Evolutionary conservation across 2,329 filamentous ascomycete species (phyloP).

Genomic region (Diaporthe australafricana): DNA sequence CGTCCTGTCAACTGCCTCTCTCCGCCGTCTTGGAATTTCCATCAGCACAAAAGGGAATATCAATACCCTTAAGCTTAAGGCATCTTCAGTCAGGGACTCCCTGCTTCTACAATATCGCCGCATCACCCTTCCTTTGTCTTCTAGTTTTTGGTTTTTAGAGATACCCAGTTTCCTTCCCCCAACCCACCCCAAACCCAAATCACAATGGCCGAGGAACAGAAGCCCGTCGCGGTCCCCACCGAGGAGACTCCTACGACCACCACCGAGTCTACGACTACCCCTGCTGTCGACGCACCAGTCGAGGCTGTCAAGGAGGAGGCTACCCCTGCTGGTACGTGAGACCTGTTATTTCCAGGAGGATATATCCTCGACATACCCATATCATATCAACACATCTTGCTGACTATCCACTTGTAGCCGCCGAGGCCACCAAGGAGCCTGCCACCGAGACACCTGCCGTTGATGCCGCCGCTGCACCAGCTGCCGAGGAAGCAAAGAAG

Average conservation of each 20-base stretch:
- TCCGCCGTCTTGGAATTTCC: slow-evolving; percentile 24
- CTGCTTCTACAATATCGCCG: slow-evolving; percentile 14
- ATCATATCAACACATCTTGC: background rate
- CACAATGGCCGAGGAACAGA: slow-evolving; percentile 80
- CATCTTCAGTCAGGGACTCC: slow-evolving; percentile 27
- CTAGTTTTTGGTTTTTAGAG: slow-evolving; percentile 53
- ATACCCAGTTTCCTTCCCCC: slow-evolving; percentile 56
- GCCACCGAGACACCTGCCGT: slow-evolving; percentile 54
- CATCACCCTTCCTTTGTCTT: slow-evolving; percentile 27
- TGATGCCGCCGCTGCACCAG: slow-evolving; percentile 47
- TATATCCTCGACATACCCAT: background rate
- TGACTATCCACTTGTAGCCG: slow-evolving; percentile 32
- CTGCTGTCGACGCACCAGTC: slow-evolving; percentile 41
- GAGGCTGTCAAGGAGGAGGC: slow-evolving; percentile 36
- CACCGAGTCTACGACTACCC: slow-evolving; percentile 41
- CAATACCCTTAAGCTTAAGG: slow-evolving; percentile 29
- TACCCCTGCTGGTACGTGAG: slow-evolving; percentile 36
- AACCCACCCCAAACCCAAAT: slow-evolving; percentile 41
- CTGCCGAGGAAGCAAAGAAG: slow-evolving; percentile 55
- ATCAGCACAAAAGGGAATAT: slow-evolving; percentile 23
- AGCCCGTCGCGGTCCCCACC: slow-evolving; percentile 71
- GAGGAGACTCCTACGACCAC: slow-evolving; percentile 57
- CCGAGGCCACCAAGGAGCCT: slow-evolving; percentile 47
- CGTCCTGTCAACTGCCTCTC: slow-evolving; percentile 27
- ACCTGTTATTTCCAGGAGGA: too few species aligned